Evolutionary conservation across 352 stramenopile species (phyloP).

Genomic region (Phytophthora uliginosa): DNA sequence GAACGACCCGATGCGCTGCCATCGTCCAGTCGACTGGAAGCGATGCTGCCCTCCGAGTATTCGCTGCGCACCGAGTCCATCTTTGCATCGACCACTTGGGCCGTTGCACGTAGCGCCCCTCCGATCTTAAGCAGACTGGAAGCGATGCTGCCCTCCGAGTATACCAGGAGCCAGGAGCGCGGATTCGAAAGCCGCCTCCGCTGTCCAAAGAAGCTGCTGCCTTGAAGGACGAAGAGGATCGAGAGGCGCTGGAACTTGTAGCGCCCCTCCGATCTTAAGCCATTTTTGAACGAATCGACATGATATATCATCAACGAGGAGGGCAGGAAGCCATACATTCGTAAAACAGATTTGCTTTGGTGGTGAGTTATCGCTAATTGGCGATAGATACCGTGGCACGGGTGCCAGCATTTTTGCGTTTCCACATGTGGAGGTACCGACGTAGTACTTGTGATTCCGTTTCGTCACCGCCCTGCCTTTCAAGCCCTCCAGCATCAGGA

Average conservation of each 20-base stretch:
- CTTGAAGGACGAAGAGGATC: too few species aligned
- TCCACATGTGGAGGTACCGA: constrained; percentile 5
- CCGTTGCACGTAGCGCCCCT: background rate
- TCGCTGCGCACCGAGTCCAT: constrained; percentile 58
- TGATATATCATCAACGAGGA: too few species aligned
- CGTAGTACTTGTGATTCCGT: constrained; percentile 4
- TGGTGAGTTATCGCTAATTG: background rate
- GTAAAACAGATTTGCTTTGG: too few species aligned
- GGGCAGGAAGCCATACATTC: too few species aligned
- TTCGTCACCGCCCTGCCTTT: background rate
- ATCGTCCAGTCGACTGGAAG: constrained; percentile 39
- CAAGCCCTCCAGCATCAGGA: background rate
- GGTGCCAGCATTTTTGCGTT: background rate
- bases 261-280: background rate
- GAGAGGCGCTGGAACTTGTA: too few species aligned
- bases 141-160: too few species aligned
- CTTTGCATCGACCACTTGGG: background rate
- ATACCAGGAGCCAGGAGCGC: constrained; percentile 15
- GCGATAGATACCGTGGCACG: background rate
- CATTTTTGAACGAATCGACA: background rate
- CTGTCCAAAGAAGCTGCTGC: constrained; percentile 31
- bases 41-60: constrained; percentile 33
- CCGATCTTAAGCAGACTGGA: background rate
- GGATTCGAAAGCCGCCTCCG: constrained; percentile 12
- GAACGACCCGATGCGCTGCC: constrained; percentile 39